Percentiles rank a stretch among this genome's conserved stretches.
Evolutionary conservation across 306 rosid species (phyloP).

Genomic region (Leucaena leucocephala): DNA sequence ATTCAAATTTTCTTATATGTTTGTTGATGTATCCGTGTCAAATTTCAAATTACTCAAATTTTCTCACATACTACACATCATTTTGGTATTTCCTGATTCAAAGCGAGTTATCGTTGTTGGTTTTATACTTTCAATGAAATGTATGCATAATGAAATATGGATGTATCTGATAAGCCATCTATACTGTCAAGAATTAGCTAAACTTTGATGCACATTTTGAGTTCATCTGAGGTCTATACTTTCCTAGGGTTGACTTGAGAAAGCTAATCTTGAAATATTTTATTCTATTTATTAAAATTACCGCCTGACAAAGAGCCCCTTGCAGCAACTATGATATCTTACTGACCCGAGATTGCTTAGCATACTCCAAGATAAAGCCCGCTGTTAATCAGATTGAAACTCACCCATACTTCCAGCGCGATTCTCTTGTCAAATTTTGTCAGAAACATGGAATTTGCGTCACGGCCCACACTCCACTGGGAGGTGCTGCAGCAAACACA

Average conservation of each 20-base stretch:
- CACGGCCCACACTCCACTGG: constrained; percentile 95
- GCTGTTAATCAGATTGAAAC: constrained; percentile 95
- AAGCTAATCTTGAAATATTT: neutral
- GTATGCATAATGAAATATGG: constrained; percentile 13
- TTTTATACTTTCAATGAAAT: neutral
- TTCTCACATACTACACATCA: neutral
- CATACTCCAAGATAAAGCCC: constrained; percentile 89
- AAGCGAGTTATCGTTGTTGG: neutral
- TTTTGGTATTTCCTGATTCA: neutral
- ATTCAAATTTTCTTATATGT: constrained; percentile 11
- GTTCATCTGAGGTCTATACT: constrained; percentile 19
- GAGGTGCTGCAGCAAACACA: constrained; percentile 81
- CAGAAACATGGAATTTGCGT: constrained; percentile 80
- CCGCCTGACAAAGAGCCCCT: constrained; percentile 46
- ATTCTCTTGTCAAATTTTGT: constrained; percentile 81
- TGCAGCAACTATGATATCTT: constrained; percentile 94
- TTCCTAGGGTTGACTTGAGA: constrained; percentile 20
- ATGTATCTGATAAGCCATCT: constrained; percentile 18
- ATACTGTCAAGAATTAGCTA: neutral
- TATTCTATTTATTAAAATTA: constrained; percentile 27
- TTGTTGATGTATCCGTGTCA: constrained; percentile 2
- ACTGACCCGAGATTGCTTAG: constrained; percentile 89
- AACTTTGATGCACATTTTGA: neutral
- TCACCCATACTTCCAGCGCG: constrained; percentile 95
- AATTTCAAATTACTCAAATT: constrained; percentile 4